Evolutionary conservation across 2,329 filamentous ascomycete species (phyloP).

Genomic region (Calonectria leucothoes): DNA sequence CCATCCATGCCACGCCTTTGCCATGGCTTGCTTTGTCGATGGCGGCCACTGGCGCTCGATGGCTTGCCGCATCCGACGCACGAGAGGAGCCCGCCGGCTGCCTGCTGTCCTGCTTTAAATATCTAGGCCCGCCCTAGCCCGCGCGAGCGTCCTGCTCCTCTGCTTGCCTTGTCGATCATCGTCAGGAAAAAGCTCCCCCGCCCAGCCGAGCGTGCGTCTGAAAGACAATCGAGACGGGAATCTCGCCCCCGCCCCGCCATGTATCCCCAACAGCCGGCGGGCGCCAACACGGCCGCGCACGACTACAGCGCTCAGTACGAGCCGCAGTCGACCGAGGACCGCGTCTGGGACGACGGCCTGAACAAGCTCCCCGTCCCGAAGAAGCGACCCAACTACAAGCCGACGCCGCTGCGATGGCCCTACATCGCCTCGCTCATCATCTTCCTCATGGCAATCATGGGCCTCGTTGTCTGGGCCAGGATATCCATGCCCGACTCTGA

Average conservation of each 20-base stretch:
- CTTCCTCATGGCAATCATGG: slow-evolving; percentile 34
- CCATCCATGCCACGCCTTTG: no score
- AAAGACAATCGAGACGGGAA: slow-evolving; percentile 13
- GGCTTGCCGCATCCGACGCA: neutral
- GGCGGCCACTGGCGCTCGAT: neutral
- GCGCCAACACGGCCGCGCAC: slow-evolving; percentile 25
- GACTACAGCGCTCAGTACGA: slow-evolving; percentile 35
- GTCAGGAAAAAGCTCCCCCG: neutral
- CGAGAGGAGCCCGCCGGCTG: neutral
- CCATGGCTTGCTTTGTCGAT: no score
- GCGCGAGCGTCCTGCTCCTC: neutral
- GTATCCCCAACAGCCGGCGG: slow-evolving; percentile 31
- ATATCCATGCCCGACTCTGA: slow-evolving; percentile 40
- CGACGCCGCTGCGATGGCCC: slow-evolving; percentile 42
- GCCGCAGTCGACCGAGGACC: slow-evolving; percentile 38
- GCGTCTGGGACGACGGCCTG: slow-evolving; percentile 30
- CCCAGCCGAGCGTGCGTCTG: slow-evolving; percentile 6
- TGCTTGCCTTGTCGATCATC: neutral
- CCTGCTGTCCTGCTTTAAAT: neutral
- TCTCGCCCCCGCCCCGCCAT: slow-evolving; percentile 20
- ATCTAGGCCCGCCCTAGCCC: neutral
- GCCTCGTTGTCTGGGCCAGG: slow-evolving; percentile 38
- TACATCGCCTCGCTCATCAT: slow-evolving; percentile 32
- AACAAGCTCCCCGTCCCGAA: slow-evolving; percentile 25
- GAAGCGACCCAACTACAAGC: slow-evolving; percentile 36